Conservation (phyloP, 345 rosid species). For the Brassica juncea region DNA sequence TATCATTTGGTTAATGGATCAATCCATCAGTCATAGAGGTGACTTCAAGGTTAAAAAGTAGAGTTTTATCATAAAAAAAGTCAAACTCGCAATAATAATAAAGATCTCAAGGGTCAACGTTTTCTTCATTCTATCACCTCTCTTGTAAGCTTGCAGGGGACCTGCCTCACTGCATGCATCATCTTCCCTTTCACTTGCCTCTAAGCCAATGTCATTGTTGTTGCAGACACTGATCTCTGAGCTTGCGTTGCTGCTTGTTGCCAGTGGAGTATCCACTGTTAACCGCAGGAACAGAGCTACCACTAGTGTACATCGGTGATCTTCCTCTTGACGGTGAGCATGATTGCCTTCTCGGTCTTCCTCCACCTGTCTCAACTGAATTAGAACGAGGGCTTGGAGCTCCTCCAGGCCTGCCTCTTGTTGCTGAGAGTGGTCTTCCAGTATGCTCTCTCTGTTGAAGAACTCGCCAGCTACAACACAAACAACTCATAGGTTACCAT, state of each 20-base stretch:
- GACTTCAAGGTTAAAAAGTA: constrained; percentile 10
- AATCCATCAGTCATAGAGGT: neutral
- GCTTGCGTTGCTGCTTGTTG: constrained; percentile 98
- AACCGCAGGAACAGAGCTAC: too few species aligned
- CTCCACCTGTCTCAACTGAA: too few species aligned
- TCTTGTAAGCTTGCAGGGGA: constrained; percentile 56
- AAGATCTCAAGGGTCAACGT: constrained; percentile 25
- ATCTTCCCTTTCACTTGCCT: constrained; percentile 64
- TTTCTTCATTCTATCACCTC: constrained; percentile 47
- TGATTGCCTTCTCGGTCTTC: too few species aligned
- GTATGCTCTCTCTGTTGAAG: constrained; percentile 56
- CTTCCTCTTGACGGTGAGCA: too few species aligned
- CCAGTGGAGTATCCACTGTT: constrained; percentile 92
- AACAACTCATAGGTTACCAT: constrained; percentile 21
- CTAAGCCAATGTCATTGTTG: constrained; percentile 64
- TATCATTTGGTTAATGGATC: constrained; percentile 13
- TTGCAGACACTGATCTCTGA: constrained; percentile 88
- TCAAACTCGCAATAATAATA: too few species aligned
- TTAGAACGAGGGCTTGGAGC: too few species aligned
- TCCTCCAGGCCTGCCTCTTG: too few species aligned
- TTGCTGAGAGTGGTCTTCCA: too few species aligned
- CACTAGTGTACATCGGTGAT: too few species aligned
- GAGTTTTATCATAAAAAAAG: too few species aligned
- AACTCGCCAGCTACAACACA: constrained; percentile 64
- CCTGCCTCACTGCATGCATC: constrained; percentile 59